A percentile compares a stretch with the other conserved stretches of the same genome.
phyloP scores from a whole-genome alignment of 495 filamentous ascomycete genomes.

The Trichodelitschia bisporula region DNA sequence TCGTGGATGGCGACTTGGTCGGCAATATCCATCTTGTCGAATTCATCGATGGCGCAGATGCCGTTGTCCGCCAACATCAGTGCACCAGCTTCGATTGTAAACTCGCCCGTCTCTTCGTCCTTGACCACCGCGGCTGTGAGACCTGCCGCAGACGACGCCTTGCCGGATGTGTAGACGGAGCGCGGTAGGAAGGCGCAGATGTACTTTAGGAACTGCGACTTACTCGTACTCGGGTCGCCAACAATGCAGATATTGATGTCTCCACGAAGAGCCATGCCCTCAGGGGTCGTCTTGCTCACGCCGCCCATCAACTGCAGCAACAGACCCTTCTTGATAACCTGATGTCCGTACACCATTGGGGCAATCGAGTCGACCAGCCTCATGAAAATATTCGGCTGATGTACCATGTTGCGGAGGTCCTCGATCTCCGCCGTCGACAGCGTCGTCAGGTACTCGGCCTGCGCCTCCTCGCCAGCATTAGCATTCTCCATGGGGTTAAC shows the following conservation, averaged over 20 bases:
- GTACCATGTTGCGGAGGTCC: conserved; percentile 77
- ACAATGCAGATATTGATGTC: conserved; percentile 99
- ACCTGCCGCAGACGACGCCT: conserved; percentile 93
- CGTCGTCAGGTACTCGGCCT: conserved; percentile 64
- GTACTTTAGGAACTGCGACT: conserved; percentile 88
- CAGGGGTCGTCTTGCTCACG: conserved; percentile 68
- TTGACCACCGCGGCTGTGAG: conserved; percentile 94
- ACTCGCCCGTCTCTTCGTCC: conserved; percentile 94
- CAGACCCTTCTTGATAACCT: conserved; percentile 92
- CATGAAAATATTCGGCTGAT: conserved; percentile 82
- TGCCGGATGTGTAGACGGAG: conserved; percentile 92
- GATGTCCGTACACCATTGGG: conserved; percentile 90
- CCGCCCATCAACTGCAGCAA: conserved; percentile 84
- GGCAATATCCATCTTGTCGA: conserved; percentile 97
- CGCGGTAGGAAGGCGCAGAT: conserved; percentile 88
- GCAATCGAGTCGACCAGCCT: conserved; percentile 89
- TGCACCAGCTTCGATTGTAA: conserved; percentile 95
- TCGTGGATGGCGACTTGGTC: conserved; percentile 99
- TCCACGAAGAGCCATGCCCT: conserved; percentile 82
- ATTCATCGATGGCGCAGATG: conserved; percentile 96
- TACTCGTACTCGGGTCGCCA: conserved; percentile 91
- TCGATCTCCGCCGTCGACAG: conserved; percentile 68
- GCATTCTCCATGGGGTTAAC: conserved; percentile 33
- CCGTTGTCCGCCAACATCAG: conserved; percentile 95
- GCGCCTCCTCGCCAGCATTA: conserved; percentile 55